These are phyloP conservation scores for Apodospora peruviana DNA, from an alignment of 495 filamentous ascomycete species.

Conservation along the genomic window DNA sequence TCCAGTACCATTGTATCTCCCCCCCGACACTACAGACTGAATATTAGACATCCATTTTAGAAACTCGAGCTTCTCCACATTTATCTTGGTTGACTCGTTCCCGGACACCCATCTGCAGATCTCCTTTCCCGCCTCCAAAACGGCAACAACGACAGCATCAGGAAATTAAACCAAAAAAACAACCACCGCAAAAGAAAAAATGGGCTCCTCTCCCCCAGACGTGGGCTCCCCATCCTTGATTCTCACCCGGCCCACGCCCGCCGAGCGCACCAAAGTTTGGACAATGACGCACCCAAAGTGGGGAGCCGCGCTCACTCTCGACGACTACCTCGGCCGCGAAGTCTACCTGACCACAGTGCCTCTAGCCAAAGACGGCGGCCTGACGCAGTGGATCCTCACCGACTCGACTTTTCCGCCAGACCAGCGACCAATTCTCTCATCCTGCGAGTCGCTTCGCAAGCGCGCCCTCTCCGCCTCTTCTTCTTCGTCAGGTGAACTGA, in stretches of 20 bases:
- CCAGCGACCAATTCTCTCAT: slow-evolving; percentile 62
- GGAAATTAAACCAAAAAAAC: too few species aligned
- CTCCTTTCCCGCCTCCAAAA: too few species aligned
- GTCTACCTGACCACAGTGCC: slow-evolving; percentile 58
- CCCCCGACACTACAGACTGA: too few species aligned
- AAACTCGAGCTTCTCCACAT: too few species aligned
- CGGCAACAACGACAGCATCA: too few species aligned
- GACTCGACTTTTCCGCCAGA: slow-evolving; percentile 39
- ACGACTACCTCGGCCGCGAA: slow-evolving; percentile 77
- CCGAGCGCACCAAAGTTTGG: slow-evolving; percentile 60
- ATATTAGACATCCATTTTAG: too few species aligned
- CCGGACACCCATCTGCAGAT: too few species aligned
- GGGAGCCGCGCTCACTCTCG: slow-evolving; percentile 59
- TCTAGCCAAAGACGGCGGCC: slow-evolving; percentile 64
- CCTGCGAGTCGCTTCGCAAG: slow-evolving; percentile 82
- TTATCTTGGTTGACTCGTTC: too few species aligned
- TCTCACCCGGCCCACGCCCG: slow-evolving; percentile 61
- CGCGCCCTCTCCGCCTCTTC: slow-evolving; percentile 44
- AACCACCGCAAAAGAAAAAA: too few species aligned
- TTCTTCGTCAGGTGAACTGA: slow-evolving; percentile 8
- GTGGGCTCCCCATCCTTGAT: slow-evolving; percentile 55
- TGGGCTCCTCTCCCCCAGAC: slow-evolving; percentile 38
- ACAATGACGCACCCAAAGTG: slow-evolving; percentile 64
- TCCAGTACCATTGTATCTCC: too few species aligned
- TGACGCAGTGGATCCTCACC: slow-evolving; percentile 84